These are phyloP conservation scores for Nicotiana benthamiana DNA, from an alignment of 257 asterid species.

Conservation along the genomic window DNA sequence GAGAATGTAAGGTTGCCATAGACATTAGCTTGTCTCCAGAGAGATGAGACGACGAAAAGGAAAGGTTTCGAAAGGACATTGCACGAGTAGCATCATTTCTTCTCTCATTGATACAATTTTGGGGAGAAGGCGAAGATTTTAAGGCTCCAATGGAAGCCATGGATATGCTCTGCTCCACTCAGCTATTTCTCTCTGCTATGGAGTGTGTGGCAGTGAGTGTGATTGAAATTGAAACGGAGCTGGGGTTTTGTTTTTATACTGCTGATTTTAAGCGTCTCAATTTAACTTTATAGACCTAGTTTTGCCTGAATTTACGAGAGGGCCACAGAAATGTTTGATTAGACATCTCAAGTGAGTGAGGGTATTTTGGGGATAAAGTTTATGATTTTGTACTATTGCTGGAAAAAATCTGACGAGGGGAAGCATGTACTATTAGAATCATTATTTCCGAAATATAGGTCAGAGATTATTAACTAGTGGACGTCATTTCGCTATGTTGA, in stretches of 20 bases:
- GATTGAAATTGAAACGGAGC: neutral
- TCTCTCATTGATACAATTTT: neutral
- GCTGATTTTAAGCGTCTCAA: neutral
- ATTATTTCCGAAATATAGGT: neutral
- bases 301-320: neutral
- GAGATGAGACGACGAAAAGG: constrained; percentile 43
- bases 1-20: constrained; percentile 2
- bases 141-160: constrained; percentile 17
- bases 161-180: neutral
- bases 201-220: constrained; percentile 5
- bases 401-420: neutral
- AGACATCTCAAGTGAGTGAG: neutral
- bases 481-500: neutral
- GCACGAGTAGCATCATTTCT: constrained; percentile 21
- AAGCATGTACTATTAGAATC: neutral
- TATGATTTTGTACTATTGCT: neutral
- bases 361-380: constrained; percentile 8
- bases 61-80: constrained; percentile 35
- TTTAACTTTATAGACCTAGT: constrained; percentile 1
- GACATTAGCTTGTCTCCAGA: constrained; percentile 30
- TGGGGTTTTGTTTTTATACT: neutral
- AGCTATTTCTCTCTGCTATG: neutral
- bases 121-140: neutral
- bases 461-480: neutral
- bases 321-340: neutral